Percentiles rank a stretch among this genome's conserved stretches.
Evolutionary conservation across 345 rosid species (phyloP).

Genomic region (Eucalyptus fibrosa): DNA sequence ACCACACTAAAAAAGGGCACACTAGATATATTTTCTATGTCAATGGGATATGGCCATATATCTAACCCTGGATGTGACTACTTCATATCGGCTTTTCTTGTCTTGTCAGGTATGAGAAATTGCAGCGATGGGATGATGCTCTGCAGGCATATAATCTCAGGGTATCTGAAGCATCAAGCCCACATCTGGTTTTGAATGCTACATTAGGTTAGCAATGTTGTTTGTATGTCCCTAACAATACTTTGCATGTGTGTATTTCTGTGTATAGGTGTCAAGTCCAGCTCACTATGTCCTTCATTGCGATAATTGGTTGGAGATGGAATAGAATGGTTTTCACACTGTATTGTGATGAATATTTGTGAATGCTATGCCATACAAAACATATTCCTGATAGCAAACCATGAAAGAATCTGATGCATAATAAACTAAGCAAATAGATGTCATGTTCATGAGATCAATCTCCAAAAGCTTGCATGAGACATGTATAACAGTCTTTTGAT

Average conservation of each 20-base stretch:
- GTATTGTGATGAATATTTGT: background rate
- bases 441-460: background rate
- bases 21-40: background rate
- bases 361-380: background rate
- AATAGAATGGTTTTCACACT: background rate
- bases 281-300: background rate
- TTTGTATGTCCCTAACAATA: background rate
- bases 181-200: slow-evolving; percentile 74
- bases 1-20: background rate
- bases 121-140: slow-evolving; percentile 99
- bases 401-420: background rate
- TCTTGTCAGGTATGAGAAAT: slow-evolving; percentile 84
- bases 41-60: background rate
- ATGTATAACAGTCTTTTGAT: background rate
- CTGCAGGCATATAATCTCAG: slow-evolving; percentile 87
- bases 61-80: background rate
- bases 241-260: background rate
- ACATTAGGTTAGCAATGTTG: slow-evolving; percentile 46
- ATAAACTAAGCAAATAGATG: background rate
- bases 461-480: background rate
- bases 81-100: background rate
- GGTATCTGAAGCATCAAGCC: slow-evolving; percentile 69
- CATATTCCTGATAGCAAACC: background rate
- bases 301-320: background rate
- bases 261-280: background rate